phyloP scores from a whole-genome alignment of 1,139 yeast genomes.

The Nakaseomyces nivariensis region DNA sequence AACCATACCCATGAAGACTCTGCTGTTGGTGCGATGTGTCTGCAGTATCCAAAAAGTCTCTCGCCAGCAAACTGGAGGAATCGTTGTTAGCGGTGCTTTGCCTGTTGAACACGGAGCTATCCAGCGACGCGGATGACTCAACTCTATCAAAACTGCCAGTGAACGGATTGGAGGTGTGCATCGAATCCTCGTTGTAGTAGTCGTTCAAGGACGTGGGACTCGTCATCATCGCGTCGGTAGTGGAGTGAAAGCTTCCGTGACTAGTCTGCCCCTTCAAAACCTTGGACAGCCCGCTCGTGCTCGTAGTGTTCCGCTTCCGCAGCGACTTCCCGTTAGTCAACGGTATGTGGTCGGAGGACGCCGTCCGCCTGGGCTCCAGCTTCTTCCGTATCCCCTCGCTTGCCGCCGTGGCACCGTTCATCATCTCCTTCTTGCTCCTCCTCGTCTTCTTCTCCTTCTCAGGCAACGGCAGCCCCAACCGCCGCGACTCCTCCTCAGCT shows the following conservation, averaged over 20 bases:
- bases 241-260: neutral
- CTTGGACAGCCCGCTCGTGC: neutral
- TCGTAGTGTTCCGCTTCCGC: neutral
- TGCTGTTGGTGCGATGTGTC: slow-evolving; percentile 6
- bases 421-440: neutral
- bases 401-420: neutral
- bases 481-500: slow-evolving; percentile 37
- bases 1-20: neutral
- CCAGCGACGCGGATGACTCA: slow-evolving; percentile 13
- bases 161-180: neutral
- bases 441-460: neutral
- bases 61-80: neutral
- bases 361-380: neutral
- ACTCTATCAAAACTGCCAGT: slow-evolving; percentile 5
- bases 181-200: neutral
- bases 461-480: slow-evolving; percentile 25
- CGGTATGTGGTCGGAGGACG: neutral
- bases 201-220: neutral
- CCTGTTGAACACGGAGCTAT: slow-evolving; percentile 9
- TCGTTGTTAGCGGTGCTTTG: neutral
- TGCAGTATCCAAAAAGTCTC: slow-evolving; percentile 10
- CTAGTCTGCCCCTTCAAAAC: neutral
- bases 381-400: neutral
- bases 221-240: neutral
- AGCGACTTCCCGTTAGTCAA: neutral